Evolutionary conservation across 2,329 filamentous ascomycete species (phyloP).

Genomic region (Xylaria sp.): DNA sequence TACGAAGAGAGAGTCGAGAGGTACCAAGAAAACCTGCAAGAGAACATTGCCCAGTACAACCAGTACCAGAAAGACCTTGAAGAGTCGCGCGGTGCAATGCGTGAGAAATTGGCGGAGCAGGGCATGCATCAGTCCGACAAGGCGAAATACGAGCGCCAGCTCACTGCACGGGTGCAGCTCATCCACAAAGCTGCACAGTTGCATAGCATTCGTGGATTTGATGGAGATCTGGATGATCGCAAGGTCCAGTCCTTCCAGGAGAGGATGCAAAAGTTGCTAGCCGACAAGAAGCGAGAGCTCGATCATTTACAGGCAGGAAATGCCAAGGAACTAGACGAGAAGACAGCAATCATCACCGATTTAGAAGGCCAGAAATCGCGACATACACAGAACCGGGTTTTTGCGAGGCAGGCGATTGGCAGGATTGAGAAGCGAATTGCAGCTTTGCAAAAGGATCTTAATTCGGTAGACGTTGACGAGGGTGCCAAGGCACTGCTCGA

Average conservation of each 20-base stretch:
- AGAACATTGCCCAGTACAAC: slow-evolving; percentile 65
- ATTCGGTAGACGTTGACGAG: slow-evolving; percentile 81
- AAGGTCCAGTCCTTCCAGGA: slow-evolving; percentile 78
- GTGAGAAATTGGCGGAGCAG: slow-evolving; percentile 62
- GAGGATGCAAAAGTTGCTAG: slow-evolving; percentile 71
- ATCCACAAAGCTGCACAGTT: slow-evolving; percentile 76
- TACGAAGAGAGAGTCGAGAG: slow-evolving; percentile 75
- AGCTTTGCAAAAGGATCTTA: slow-evolving; percentile 67
- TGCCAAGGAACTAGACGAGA: slow-evolving; percentile 71
- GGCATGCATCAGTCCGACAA: slow-evolving; percentile 86
- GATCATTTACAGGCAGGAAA: slow-evolving; percentile 75
- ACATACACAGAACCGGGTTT: slow-evolving; percentile 73
- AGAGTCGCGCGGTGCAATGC: slow-evolving; percentile 49
- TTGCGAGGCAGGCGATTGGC: slow-evolving; percentile 71
- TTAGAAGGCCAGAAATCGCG: slow-evolving; percentile 75
- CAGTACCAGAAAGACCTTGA: slow-evolving; percentile 60
- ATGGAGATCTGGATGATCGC: slow-evolving; percentile 73
- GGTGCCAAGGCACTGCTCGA: slow-evolving; percentile 79
- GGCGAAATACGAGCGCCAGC: slow-evolving; percentile 80
- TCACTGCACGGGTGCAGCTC: slow-evolving; percentile 70
- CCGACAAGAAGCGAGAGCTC: slow-evolving; percentile 78
- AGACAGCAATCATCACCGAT: slow-evolving; percentile 71
- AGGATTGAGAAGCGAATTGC: slow-evolving; percentile 72
- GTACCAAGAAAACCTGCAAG: slow-evolving; percentile 64
- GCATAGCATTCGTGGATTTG: slow-evolving; percentile 83